Conservation (phyloP, 2,329 filamentous ascomycete genomes). For the Apiospora koreana region DNA sequence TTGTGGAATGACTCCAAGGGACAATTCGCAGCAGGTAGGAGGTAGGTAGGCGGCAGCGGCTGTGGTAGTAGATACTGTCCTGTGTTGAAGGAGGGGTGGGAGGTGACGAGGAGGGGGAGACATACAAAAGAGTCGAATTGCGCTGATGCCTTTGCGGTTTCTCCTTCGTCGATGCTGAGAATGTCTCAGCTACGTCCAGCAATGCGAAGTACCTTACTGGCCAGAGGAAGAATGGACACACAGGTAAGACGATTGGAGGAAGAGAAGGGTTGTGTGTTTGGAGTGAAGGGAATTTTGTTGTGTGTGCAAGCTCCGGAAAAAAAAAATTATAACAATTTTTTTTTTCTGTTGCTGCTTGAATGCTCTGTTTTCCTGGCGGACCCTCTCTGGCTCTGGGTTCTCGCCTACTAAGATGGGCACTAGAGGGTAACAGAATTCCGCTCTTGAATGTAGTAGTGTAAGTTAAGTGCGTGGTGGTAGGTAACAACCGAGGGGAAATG, state of each 20-base stretch:
- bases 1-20: not conserved
- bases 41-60: not conserved
- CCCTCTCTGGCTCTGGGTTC: not conserved
- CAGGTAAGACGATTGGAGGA: slow-evolving; percentile 13
- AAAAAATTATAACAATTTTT: slow-evolving; percentile 8
- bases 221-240: slow-evolving; percentile 14
- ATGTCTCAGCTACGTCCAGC: slow-evolving; percentile 13
- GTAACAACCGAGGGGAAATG: slow-evolving; percentile 4
- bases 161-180: slow-evolving; percentile 5
- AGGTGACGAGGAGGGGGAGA: not conserved
- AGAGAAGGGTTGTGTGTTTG: slow-evolving; percentile 15
- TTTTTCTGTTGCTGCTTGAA: slow-evolving; percentile 11
- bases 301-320: slow-evolving; percentile 15
- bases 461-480: not conserved
- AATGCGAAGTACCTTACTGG: slow-evolving; percentile 12
- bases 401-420: slow-evolving; percentile 3
- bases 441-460: not conserved
- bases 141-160: slow-evolving; percentile 6
- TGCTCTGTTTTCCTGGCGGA: slow-evolving; percentile 3
- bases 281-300: slow-evolving; percentile 15
- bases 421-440: slow-evolving; percentile 9
- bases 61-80: no score
- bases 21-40: no score
- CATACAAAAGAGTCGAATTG: not conserved
- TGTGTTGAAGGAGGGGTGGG: slow-evolving; percentile 6